Evolutionary conservation across 306 rosid species (phyloP), one percentile per base, ranked within the genome.

Genomic region (Trifolium subterraneum): DNA sequence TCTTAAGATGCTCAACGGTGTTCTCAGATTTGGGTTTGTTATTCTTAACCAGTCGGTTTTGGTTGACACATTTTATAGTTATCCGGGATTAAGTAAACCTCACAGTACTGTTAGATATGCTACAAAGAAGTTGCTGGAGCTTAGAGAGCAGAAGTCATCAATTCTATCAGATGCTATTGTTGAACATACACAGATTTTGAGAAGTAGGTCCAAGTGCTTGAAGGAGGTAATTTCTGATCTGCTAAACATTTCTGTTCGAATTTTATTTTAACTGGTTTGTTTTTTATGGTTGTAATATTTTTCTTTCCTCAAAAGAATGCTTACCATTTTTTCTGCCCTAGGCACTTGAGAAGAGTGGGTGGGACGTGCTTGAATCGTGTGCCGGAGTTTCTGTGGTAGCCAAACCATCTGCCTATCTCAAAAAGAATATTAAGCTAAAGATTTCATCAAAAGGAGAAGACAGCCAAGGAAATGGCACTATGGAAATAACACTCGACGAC

Each of bases 381-480:
- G 92, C 85, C 18, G 99, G 99, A 47, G 82, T 90, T 69, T 94
- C 97, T 62, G 77, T 90, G 80, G 99, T 94, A 74, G 99, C 99
- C 38, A 94, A 85, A 83, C 99, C 96, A 18, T 78, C 92, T 36
- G 81, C 90, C 73, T 91, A 90, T 81, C 85, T 87, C 64, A 87
- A 82, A 85, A 94, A 88, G 87, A 76, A 74, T 65, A 68, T 85
- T 35, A 85, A 56, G 83, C 58, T 93, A 66, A 67, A 85, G 56
- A 74, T 41, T 54, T 79, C 77, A 27, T 55, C 75, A 2, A 10
- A 75, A 72, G 78, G 60, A 16, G 85, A 79, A 61, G 73, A 65
- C 15, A 38, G 70, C 75, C 71, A 52, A 16, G 87, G 68, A 71
- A 66, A 83, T 65, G 70, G 67, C 39, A 65, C 70, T 55, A 39